Evolutionary conservation across 768 basidiomycete species (phyloP), one percentile per base, ranked within the genome.

Genomic region (Peribolospora baueri): DNA sequence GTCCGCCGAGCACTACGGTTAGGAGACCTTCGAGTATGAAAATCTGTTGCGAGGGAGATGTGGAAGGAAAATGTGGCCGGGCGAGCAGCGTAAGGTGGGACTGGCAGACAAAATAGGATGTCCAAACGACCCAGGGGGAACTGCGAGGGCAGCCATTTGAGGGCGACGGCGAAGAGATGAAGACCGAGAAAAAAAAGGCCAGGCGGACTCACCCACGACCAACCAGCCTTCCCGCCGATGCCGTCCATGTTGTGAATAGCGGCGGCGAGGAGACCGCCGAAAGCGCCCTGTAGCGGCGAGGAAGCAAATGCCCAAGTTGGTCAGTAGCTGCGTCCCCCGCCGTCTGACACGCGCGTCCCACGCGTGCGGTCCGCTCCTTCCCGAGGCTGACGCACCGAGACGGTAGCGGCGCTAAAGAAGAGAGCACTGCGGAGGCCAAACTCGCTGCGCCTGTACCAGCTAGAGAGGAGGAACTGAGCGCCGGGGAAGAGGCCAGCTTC

Each of bases 391-490:
- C 25, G 25, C 25, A 25, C 84, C 2, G 81, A 78, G 0, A 82
- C 75, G 3, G 81, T 83, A 0, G 83, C 82, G 3, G 83, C 80
- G 0, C 77, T 76, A 68, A 82, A 83, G 68, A 82, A 83, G 39
- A 82, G 62, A 0, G 80, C 77, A 37, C 81, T 69, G 42, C 82
- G 76, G 41, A 74, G 70, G 56, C 81, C 82, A 59, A 82, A 82
- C 62, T 86, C 84, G 10, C 77, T 77, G 42, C 82, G 80, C 61
- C 78, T 79, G 66, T 86, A 86, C 82, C 84, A 86, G 58, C 73
- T 74, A 56, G 55, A 62, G 6, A 58, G 51, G 58, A 48, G 57
- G 57, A 59, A 64, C 14, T 57, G 54, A 46, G 57, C 61, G 77
- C 80, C 81, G 78, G 56, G 81, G 81, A 42, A 83, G 72, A 79